Evolutionary conservation across 2,329 filamentous ascomycete species (phyloP), one percentile per base, ranked within the genome.

Genomic region (Fusarium begoniae): DNA sequence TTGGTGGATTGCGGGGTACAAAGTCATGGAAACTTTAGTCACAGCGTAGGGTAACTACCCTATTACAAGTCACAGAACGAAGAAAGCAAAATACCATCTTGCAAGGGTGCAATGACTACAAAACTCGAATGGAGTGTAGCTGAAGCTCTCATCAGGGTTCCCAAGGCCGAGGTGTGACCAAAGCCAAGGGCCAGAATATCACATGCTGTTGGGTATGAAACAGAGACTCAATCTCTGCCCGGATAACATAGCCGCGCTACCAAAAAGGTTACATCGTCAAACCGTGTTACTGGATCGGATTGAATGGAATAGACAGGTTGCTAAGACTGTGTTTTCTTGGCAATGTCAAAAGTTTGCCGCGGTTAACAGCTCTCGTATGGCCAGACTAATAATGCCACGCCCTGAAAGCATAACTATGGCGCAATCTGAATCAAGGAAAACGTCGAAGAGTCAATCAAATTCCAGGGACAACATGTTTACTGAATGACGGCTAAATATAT

Each of bases 1-100:
- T 43, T 68, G 24, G 32, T 11, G 30, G 22, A 17, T 26, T 54
- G 55, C 8, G 41, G 64, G 63, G 37, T 54, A 37, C 9, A 47
- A n/a, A 41, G 37, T 69, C 57, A 69, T 11, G 1, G 8, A 69
- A 63, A 44, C 32, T 41, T 69, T 69, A 69, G 66, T 69, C 65
- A 69, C 22, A 28, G 15, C 18, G 17, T 63, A 40, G 32, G 50
- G 55, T 41, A 41, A 4, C 20, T 69, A 64, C 66, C 66, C 65
- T 68, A 47, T 18, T 20, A 8, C 18, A 6, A 24, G 37, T 43
- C 53, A 53, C 53, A 47, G 24, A 45, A 20, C 17, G 14, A 24
- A 10, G 13, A 43, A 30, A 4, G 3, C 2, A 37, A 48, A 32
- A 32, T n/a, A 26, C 15, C 17, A 30, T 13, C 6, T 26, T 53